phyloP scores from a whole-genome alignment of 2,329 filamentous ascomycete genomes.

The Venturia nashicola region DNA sequence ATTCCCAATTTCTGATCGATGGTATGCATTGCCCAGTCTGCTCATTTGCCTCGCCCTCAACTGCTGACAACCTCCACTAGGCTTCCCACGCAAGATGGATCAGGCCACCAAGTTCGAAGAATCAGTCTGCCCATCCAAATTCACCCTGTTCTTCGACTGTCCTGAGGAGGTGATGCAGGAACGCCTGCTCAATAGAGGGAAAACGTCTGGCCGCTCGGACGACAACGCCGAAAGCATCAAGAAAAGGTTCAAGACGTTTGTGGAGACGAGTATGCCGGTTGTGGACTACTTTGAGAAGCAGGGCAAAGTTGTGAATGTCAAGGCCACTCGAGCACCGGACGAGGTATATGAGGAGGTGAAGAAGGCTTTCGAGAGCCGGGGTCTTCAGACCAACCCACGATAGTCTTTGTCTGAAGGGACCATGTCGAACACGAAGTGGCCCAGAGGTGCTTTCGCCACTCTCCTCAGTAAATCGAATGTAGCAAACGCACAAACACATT shows the following conservation, averaged over 20 bases:
- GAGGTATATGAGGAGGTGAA: conserved; percentile 47
- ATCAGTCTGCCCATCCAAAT: conserved; percentile 67
- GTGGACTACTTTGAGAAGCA: conserved; percentile 71
- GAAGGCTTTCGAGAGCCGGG: conserved; percentile 32
- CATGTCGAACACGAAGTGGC: too few species aligned
- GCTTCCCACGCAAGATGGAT: conserved; percentile 95
- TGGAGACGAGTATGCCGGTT: conserved; percentile 96
- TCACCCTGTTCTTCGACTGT: conserved; percentile 91
- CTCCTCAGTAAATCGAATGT: neutral
- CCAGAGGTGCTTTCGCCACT: neutral
- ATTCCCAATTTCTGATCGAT: conserved; percentile 63
- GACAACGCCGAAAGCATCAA: conserved; percentile 93
- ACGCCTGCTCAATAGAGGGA: conserved; percentile 73
- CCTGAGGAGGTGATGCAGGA: conserved; percentile 79
- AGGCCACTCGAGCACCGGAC: conserved; percentile 56
- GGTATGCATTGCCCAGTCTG: conserved; percentile 22
- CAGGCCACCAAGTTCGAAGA: conserved; percentile 92
- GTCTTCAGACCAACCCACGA: conserved; percentile 17
- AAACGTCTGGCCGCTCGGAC: conserved; percentile 83
- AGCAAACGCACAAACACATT: neutral
- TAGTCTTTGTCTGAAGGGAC: neutral
- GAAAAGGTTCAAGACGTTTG: conserved; percentile 89
- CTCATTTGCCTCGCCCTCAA: neutral
- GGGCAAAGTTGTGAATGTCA: conserved; percentile 68
- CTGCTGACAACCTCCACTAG: conserved; percentile 21